Percentiles rank a stretch among this genome's conserved stretches.
Evolutionary conservation across 1,139 yeast genomes (phyloP).

Genomic region (Geotrichum aggregatum): DNA sequence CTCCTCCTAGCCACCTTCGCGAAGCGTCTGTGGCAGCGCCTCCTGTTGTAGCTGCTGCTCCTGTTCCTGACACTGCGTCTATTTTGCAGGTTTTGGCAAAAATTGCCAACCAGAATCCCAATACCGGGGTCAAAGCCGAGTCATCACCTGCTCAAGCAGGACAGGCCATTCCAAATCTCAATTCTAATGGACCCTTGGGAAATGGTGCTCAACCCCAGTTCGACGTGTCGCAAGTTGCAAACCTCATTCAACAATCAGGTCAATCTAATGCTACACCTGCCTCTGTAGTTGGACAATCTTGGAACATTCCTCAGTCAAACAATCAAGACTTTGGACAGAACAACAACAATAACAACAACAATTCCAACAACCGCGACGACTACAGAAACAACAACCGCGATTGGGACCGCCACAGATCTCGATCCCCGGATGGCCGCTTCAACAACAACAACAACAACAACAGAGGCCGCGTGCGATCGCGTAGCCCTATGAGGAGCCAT

Average conservation of each 20-base stretch:
- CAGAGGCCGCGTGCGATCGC: conserved; percentile 38
- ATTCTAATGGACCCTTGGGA: conserved; percentile 28
- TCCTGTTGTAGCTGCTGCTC: conserved; percentile 35
- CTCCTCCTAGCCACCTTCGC: conserved; percentile 29
- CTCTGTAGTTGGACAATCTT: conserved; percentile 22
- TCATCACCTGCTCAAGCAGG: conserved; percentile 12
- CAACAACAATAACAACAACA: conserved; percentile 5
- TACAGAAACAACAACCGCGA: conserved; percentile 15
- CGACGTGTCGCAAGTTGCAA: conserved; percentile 22
- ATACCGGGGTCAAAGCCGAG: conserved; percentile 5
- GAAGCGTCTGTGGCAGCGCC: conserved; percentile 40
- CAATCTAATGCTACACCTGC: conserved; percentile 18
- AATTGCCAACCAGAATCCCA: conserved; percentile 38
- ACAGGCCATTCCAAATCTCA: conserved; percentile 28
- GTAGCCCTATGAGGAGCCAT: conserved; percentile 24
- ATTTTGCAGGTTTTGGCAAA: conserved; percentile 41
- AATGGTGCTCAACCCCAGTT: conserved; percentile 22
- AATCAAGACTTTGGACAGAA: conserved; percentile 7
- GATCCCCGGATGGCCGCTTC: conserved; percentile 48
- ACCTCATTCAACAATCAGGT: conserved; percentile 18
- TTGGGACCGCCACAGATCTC: conserved; percentile 49
- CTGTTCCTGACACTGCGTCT: conserved; percentile 38
- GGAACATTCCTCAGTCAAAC: conserved; percentile 20
- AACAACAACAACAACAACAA: conserved; percentile 17
- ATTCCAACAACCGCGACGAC: conserved; percentile 17